These are phyloP conservation scores for Kondoa malvinella DNA, from an alignment of 768 basidiomycete species.

Conservation along the genomic window DNA sequence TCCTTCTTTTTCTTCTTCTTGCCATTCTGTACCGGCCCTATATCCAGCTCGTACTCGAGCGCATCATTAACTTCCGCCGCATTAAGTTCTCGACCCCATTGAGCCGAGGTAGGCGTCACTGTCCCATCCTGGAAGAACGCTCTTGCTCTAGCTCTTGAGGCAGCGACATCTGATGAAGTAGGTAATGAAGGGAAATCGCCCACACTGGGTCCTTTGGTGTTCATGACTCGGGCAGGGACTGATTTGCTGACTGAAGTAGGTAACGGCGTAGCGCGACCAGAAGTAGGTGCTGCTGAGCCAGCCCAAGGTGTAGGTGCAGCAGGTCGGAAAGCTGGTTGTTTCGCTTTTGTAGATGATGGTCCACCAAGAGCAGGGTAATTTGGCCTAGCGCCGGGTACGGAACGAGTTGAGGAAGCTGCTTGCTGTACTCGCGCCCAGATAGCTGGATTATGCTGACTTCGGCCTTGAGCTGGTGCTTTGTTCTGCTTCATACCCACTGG, in stretches of 20 bases:
- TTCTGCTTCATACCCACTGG: not conserved
- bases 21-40: not conserved
- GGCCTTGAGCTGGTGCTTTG: not conserved
- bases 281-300: not conserved
- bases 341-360: not conserved
- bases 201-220: not conserved
- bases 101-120: not conserved
- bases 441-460: slow-evolving; percentile 9
- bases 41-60: not conserved
- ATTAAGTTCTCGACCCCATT: not conserved
- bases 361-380: slow-evolving; percentile 3
- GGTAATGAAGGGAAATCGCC: not conserved
- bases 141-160: not conserved
- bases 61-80: not conserved
- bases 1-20: slow-evolving; percentile 8
- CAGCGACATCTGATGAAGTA: not conserved
- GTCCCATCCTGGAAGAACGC: not conserved
- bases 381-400: slow-evolving; percentile 8
- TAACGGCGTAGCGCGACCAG: not conserved
- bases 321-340: not conserved
- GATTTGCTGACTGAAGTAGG: not conserved
- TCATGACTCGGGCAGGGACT: not conserved
- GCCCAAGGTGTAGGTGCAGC: not conserved
- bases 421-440: slow-evolving; percentile 18
- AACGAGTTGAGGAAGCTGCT: slow-evolving; percentile 6